These are phyloP conservation scores for Aspergillus leporis DNA, from an alignment of 495 filamentous ascomycete genomes.

Conservation along the genomic window DNA sequence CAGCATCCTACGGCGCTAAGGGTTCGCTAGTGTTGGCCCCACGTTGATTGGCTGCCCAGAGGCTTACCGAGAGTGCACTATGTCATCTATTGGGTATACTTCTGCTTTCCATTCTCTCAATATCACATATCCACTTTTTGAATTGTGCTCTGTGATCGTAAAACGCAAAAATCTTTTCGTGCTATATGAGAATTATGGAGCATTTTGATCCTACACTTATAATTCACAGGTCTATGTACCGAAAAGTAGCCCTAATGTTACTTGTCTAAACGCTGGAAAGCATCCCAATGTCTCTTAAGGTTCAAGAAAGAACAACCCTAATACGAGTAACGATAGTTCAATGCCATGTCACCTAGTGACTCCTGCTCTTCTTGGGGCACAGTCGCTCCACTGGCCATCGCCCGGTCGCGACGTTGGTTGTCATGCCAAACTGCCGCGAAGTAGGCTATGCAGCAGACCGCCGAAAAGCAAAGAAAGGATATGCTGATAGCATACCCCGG, in stretches of 20 bases:
- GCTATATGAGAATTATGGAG: background rate
- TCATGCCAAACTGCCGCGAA: conserved; percentile 56
- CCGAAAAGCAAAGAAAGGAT: conserved; percentile 69
- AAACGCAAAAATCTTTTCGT: background rate
- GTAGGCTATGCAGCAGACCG: conserved; percentile 61
- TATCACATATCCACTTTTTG: background rate
- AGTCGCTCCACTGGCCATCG: conserved; percentile 23
- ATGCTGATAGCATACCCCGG: conserved; percentile 80
- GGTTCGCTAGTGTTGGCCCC: conserved; percentile 29
- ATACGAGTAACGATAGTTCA: conserved; percentile 43
- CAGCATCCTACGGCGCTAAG: conserved; percentile 44
- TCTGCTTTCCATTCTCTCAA: background rate
- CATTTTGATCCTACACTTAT: background rate
- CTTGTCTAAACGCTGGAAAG: no score
- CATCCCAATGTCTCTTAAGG: background rate
- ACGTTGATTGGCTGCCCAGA: conserved; percentile 20
- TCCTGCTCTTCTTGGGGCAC: conserved; percentile 33
- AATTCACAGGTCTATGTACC: no score
- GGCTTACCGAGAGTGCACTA: conserved; percentile 27
- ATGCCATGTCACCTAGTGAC: conserved; percentile 40
- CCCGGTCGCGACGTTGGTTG: conserved; percentile 62
- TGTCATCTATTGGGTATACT: conserved; percentile 1
- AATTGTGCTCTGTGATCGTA: background rate
- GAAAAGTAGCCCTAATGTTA: no score
- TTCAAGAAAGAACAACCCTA: conserved; percentile 11